Evolutionary conservation across 208 protist species (phyloP), one percentile per base, ranked within the genome.

Genomic region (Leptomonas pyrrhocoris): DNA sequence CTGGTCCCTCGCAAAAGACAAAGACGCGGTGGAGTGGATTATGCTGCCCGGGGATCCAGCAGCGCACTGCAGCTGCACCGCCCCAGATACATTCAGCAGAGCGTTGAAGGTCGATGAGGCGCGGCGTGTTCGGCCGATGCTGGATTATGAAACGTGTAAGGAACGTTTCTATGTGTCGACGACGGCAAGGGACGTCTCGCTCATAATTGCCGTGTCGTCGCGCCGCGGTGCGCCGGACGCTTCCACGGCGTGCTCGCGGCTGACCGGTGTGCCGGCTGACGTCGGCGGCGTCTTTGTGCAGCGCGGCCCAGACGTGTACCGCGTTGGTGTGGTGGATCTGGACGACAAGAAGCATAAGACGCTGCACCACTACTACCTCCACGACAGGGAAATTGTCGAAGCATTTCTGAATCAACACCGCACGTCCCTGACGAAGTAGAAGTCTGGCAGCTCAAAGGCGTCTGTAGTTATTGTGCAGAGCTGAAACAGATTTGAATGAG

Each of bases 271-370:
- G 25, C 16, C 49, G 19, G 34, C 48, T 0, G 61, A 71, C 16
- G 58, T 60, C 9, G 72, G 42, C 11, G 65, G 72, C 19, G 72
- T 54, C 34, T 77, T 77, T 68, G 46, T 77, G 56, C 65, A 38
- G 36, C 58, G 48, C 27, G 58, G 64, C 34, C 13, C 40, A 0
- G 68, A 63, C 30, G 43, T 80, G 16, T 91, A 81, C 62, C 84
- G 82, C 28, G 68, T 94, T 13, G 89, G 84, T 28, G 83, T 84
- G 6, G 87, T 94, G 43, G 89, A 94, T 64, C 46, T 94, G 27
- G 89, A 92, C 57, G 62, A 73, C 53, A 94, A 94, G 72, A 64
- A 31, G 19, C 73, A 86, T 67, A 94, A 93, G 68, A 53, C 86
- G 13, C 53, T 94, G n/a, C n/a, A 49, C 13, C 54, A 90, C 57